Evolutionary conservation across 2,329 filamentous ascomycete species (phyloP).

Genomic region (Metarhizium album): DNA sequence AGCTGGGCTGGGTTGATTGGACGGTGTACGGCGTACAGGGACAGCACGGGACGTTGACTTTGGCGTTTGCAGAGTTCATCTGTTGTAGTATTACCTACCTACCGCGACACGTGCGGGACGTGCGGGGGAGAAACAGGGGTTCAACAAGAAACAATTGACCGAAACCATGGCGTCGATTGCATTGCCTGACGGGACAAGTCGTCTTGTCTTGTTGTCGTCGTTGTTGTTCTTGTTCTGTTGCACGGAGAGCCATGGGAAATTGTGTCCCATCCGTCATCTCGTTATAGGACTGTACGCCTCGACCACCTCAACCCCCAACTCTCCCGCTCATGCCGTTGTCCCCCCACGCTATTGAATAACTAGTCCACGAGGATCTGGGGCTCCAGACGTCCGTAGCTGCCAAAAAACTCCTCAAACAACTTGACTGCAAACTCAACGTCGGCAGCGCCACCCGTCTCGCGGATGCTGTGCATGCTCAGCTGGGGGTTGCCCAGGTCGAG

Average conservation of each 20-base stretch:
- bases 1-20: background rate
- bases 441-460: conserved; percentile 79
- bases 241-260: background rate
- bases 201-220: no score
- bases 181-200: background rate
- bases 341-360: background rate
- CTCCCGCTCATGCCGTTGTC: background rate
- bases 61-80: background rate
- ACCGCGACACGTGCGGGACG: background rate
- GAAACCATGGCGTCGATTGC: conserved; percentile 12
- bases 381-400: conserved; percentile 73
- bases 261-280: background rate
- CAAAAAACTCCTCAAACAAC: conserved; percentile 80
- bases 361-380: conserved; percentile 75
- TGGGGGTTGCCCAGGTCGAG: conserved; percentile 91
- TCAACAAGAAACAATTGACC: no score
- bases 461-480: conserved; percentile 92
- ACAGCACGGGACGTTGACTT: background rate
- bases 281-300: background rate
- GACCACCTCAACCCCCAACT: background rate
- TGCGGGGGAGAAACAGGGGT: background rate
- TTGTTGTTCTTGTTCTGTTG: no score
- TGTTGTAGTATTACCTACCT: background rate
- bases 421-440: conserved; percentile 81
- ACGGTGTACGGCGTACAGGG: background rate